Evolutionary conservation across 768 basidiomycete genomes (phyloP).

Genomic region (Amyloporia xantha): DNA sequence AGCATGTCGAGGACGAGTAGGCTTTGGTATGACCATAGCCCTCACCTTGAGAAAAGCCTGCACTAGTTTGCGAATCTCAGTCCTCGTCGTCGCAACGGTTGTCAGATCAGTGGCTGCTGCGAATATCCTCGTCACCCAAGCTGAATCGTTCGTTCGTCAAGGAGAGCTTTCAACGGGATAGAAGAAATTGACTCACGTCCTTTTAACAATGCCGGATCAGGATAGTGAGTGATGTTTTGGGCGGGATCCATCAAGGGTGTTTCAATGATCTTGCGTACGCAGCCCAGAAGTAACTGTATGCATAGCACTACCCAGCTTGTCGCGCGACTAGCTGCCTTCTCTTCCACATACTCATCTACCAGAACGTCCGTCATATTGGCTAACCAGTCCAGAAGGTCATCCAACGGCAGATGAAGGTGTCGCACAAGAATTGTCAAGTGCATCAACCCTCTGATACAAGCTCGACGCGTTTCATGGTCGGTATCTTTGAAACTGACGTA

Average conservation of each 20-base stretch:
- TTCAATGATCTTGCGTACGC: constrained; percentile 46
- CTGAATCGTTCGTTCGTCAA: constrained; percentile 32
- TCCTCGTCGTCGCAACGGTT: constrained; percentile 34
- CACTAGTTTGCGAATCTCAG: constrained; percentile 52
- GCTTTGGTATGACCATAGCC: constrained; percentile 36
- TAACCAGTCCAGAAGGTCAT: constrained; percentile 57
- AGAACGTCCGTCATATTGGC: constrained; percentile 51
- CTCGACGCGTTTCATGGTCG: constrained; percentile 55
- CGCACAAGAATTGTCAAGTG: constrained; percentile 59
- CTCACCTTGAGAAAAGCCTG: constrained; percentile 58
- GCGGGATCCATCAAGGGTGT: constrained; percentile 32
- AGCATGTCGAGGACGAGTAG: constrained; percentile 27
- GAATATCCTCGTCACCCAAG: constrained; percentile 50
- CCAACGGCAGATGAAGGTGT: constrained; percentile 43
- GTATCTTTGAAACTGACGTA: constrained; percentile 66
- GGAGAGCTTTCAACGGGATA: neutral
- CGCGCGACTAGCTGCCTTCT: constrained; percentile 15
- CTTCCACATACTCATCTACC: constrained; percentile 43
- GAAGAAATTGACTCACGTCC: constrained; percentile 33
- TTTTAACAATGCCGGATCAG: constrained; percentile 53
- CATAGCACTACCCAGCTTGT: constrained; percentile 29
- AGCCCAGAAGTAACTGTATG: constrained; percentile 49
- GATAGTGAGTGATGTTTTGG: constrained; percentile 39
- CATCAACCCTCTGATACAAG: constrained; percentile 70
- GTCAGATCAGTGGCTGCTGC: constrained; percentile 38